These are phyloP conservation scores for Iris macrosiphon DNA, from an alignment of 106 monocot genomes.

Conservation along the genomic window DNA sequence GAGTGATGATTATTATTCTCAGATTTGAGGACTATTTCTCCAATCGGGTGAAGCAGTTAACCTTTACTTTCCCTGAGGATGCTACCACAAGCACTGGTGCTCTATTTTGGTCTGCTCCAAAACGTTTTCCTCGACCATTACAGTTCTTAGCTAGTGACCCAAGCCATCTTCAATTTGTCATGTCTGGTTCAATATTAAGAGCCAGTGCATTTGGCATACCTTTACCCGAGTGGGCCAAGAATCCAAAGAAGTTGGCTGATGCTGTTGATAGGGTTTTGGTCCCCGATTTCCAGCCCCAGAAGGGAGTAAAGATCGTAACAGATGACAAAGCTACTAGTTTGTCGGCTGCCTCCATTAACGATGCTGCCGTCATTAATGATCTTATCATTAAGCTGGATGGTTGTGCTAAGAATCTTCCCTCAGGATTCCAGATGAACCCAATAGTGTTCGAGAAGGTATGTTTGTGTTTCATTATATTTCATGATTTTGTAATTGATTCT, in stretches of 20 bases:
- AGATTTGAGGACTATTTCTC: constrained; percentile 11
- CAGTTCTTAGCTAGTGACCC: constrained; percentile 3
- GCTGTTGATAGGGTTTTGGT: background rate
- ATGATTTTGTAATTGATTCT: no score
- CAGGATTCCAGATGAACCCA: constrained; percentile 5
- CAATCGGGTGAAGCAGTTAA: constrained; percentile 12
- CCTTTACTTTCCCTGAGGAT: constrained; percentile 9
- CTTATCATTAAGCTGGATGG: constrained; percentile 8
- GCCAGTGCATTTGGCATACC: constrained; percentile 3
- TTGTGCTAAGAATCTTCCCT: background rate
- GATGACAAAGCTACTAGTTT: background rate
- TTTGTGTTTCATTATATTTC: background rate
- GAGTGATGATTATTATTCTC: no score
- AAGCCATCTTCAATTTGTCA: constrained; percentile 8
- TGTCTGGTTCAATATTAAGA: constrained; percentile 9
- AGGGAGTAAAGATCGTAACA: constrained; percentile 5
- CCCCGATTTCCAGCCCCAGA: constrained; percentile 2
- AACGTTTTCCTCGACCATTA: constrained; percentile 4
- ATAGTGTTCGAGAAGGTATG: constrained; percentile 10
- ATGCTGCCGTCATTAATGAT: constrained; percentile 6
- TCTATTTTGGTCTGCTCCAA: constrained; percentile 11
- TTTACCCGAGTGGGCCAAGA: constrained; percentile 9
- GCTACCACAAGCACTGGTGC: background rate
- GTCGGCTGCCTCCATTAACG: background rate
- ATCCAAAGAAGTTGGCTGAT: constrained; percentile 2